Base-by-base conservation (phyloP, 192 early-diverging fungal species). In the Coemansia sp. region DNA sequence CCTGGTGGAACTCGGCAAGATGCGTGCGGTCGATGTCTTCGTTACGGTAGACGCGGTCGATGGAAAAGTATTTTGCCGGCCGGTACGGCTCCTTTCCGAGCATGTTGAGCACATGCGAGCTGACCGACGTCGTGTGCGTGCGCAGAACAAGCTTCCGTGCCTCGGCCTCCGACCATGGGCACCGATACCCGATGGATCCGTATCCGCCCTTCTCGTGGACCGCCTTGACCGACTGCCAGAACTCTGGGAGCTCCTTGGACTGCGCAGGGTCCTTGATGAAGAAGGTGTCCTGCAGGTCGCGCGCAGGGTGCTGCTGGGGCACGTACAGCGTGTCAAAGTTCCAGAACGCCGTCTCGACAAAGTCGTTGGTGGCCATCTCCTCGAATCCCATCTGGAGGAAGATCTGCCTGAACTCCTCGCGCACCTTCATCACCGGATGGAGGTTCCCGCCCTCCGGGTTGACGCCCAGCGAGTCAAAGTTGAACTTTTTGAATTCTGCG, bases 291-390 rank as follows among this genome's bases (percentile, higher is more conserved):
- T 94, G 92, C 47, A 91, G 85, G 73, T 93, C 90, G 69, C 93
- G 87, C 10, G 91, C 95, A 59, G 96, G 90, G 69, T 99, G 98
- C 84, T 98, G 94, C 87, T 99, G 96, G 36, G 98, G 97, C 74
- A 98, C 96, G 88, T 97, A 99, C 64, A 99, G 90, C 32, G 96
- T 92, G 79, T 99, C 98, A 81, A 99, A 99, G 86, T 99, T 99
- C 98, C 98, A 99, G 90, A 99, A 99, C 67, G 94, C 93, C 61
- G 91, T 91, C 73, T 98, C 98, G 52, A 94, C 95, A 86, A 92
- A 99, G 71, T 90, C 87, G 88, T 94, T 95, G 59, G 96, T 96
- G 21, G 95, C 95, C 98, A 99, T 99, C 85, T 99, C 98, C 67
- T 91, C 87, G 85, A 99, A 99, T 7, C 96, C 98, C 68, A 97